phyloP scores from a whole-genome alignment of 495 filamentous ascomycete genomes.

The Penicillium turbatum region DNA sequence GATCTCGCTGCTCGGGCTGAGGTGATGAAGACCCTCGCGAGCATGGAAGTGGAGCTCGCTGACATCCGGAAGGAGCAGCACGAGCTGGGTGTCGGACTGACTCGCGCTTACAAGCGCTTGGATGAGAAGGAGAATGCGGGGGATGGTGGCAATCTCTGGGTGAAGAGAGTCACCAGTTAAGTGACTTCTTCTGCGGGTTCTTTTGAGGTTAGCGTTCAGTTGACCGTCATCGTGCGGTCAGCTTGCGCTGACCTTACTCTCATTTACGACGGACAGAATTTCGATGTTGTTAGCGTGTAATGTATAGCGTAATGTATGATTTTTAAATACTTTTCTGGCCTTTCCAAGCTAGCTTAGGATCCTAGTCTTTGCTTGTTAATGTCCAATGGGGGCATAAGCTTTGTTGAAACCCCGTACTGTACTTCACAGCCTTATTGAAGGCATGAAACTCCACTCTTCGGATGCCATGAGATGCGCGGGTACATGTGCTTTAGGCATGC shows the following conservation, averaged over 20 bases:
- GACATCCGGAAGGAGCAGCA: conserved; percentile 79
- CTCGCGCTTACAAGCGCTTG: conserved; percentile 72
- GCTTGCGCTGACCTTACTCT: background rate
- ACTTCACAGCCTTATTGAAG: background rate
- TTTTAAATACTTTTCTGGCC: no score
- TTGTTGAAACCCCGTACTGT: background rate
- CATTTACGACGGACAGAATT: background rate
- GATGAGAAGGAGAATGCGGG: conserved; percentile 68
- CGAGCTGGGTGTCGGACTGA: conserved; percentile 77
- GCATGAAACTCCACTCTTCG: conserved; percentile 8
- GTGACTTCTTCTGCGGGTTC: background rate
- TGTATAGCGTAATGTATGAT: no score
- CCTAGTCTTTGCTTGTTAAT: background rate
- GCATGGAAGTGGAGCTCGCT: conserved; percentile 66
- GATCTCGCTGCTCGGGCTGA: conserved; percentile 56
- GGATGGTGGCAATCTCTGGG: conserved; percentile 74
- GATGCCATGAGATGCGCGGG: background rate
- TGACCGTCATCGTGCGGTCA: no score
- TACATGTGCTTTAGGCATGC: background rate
- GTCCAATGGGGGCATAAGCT: no score
- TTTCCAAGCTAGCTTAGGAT: background rate
- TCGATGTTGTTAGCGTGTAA: background rate
- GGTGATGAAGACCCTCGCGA: conserved; percentile 68
- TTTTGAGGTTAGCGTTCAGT: background rate
- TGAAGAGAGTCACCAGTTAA: conserved; percentile 62